Evolutionary conservation across 192 early-diverging fungal genomes (phyloP).

Genomic region (Coemansia sp.): DNA sequence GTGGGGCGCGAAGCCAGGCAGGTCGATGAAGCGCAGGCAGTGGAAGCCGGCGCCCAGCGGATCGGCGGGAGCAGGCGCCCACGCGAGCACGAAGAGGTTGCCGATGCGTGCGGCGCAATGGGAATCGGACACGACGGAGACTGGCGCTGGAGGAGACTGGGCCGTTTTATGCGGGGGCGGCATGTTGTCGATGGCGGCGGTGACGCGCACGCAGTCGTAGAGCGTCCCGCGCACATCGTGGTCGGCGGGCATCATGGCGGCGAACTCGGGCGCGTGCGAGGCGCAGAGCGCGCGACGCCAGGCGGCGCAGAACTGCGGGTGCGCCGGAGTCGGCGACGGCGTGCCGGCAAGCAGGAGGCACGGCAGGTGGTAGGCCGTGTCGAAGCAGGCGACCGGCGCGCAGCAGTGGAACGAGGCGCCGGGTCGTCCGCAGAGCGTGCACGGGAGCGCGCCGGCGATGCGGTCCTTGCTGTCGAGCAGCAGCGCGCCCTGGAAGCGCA

Average conservation of each 20-base stretch:
- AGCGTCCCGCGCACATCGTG: slow-evolving; percentile 14
- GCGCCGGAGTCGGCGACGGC: background rate
- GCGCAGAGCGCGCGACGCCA: slow-evolving; percentile 50
- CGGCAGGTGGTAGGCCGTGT: slow-evolving; percentile 45
- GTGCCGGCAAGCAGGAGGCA: slow-evolving; percentile 38
- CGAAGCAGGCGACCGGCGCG: slow-evolving; percentile 37
- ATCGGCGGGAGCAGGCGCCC: background rate
- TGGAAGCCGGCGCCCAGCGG: slow-evolving; percentile 5
- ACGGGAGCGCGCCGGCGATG: slow-evolving; percentile 4
- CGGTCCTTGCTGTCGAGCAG: slow-evolving; percentile 6
- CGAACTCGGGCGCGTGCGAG: slow-evolving; percentile 33
- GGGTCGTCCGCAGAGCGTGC: slow-evolving; percentile 29
- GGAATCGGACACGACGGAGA: background rate
- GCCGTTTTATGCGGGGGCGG: too few relatives aligned
- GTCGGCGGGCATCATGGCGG: slow-evolving; percentile 42
- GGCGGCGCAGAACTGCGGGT: slow-evolving; percentile 32
- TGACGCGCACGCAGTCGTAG: slow-evolving; percentile 20
- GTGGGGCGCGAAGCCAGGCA: background rate
- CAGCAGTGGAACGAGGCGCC: slow-evolving; percentile 52
- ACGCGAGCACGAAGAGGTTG: slow-evolving; percentile 22
- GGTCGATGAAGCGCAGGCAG: slow-evolving; percentile 16
- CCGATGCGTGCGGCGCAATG: slow-evolving; percentile 2
- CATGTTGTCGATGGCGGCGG: slow-evolving; percentile 6
- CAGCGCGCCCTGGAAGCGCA: slow-evolving; percentile 37
- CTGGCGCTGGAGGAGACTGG: background rate